Evolutionary conservation across 2,329 filamentous ascomycete genomes (phyloP), one percentile per base, ranked within the genome.

Genomic region (Clarireedia monteithiana): DNA sequence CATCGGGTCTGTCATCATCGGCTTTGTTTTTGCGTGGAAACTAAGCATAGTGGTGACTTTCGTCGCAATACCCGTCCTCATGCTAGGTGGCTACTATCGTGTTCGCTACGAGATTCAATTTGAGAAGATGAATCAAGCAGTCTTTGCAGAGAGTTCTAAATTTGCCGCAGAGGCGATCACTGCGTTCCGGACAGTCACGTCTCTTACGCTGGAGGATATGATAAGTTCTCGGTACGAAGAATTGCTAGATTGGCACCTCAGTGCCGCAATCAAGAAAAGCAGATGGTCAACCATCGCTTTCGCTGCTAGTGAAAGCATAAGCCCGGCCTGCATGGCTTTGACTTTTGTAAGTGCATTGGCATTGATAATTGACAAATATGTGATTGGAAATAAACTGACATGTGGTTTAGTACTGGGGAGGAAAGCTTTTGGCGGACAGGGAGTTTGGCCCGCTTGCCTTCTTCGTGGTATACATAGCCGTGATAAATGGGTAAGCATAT

Each of bases 11-110:
- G 70, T 89, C 14, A 73, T 78, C 45, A 85, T 91, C 51, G 77
- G 85, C 1, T 90, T 89, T 63, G 74, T 78, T 4, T 89, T 86
- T 66, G 85, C 85, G 1, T 91, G 88, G 88, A 91, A 90, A 67
- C 75, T 92, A 7, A 82, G 84, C 0, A 71, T 90, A 0, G 83
- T 91, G 0, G 78, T 81, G 0, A 72, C 83, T 7, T 86, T 82
- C 62, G 81, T 86, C 1, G 73, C 75, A 0, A 67, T 81, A 53
- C 80, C 80, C 1, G 68, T 77, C 6, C 74, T 80, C 3, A 69
- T 81, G 6, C 61, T 68, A 4, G 75, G 58, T 14, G 58, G 61
- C 20, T 81, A 75, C 58, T 69, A 76, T 59, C 73, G 80, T 12
- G 70, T 83, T 45, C 71, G 74, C n/a, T 74, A 78, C 27, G 79